Percentiles rank a stretch among this genome's conserved stretches.
These are phyloP conservation scores for Neocatenulostroma microsporum DNA, from an alignment of 2,329 filamentous ascomycete species.

Conservation along the genomic window DNA sequence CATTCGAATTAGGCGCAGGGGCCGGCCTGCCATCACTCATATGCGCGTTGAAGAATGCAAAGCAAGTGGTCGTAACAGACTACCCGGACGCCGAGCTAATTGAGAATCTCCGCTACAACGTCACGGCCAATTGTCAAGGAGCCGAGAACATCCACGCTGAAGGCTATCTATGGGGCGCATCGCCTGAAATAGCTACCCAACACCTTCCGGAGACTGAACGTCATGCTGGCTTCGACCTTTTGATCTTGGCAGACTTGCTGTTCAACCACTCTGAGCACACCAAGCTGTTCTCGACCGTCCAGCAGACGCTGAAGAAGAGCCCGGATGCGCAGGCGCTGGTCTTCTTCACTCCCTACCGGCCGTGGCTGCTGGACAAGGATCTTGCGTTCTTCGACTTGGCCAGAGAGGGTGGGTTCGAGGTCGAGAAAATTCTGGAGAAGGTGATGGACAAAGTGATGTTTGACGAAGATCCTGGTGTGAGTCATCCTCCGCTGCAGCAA, in stretches of 20 bases:
- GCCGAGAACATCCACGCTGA: conserved; percentile 30
- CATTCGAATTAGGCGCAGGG: conserved; percentile 84
- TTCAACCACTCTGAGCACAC: conserved; percentile 86
- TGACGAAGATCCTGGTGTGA: conserved; percentile 71
- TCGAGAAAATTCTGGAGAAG: conserved; percentile 73
- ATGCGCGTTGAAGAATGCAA: conserved; percentile 63
- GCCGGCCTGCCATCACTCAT: conserved; percentile 70
- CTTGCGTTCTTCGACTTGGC: conserved; percentile 78
- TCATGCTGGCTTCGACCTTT: conserved; percentile 59
- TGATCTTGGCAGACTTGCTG: conserved; percentile 80
- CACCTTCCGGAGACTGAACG: conserved; percentile 42
- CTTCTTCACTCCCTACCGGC: conserved; percentile 90
- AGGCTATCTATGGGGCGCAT: conserved; percentile 78
- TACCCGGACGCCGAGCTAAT: conserved; percentile 83
- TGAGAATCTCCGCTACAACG: conserved; percentile 68
- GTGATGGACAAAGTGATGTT: conserved; percentile 83
- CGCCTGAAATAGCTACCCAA: conserved; percentile 51
- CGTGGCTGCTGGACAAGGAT: conserved; percentile 81
- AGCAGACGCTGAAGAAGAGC: conserved; percentile 54
- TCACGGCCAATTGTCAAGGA: conserved; percentile 39
- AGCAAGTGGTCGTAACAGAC: conserved; percentile 67
- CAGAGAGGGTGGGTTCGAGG: conserved; percentile 60
- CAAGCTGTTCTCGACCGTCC: conserved; percentile 66
- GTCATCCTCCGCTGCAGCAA: conserved; percentile 22
- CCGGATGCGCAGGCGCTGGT: conserved; percentile 62